Conservation (phyloP, 306 rosid genomes). For the Lithocarpus polystachyus region DNA sequence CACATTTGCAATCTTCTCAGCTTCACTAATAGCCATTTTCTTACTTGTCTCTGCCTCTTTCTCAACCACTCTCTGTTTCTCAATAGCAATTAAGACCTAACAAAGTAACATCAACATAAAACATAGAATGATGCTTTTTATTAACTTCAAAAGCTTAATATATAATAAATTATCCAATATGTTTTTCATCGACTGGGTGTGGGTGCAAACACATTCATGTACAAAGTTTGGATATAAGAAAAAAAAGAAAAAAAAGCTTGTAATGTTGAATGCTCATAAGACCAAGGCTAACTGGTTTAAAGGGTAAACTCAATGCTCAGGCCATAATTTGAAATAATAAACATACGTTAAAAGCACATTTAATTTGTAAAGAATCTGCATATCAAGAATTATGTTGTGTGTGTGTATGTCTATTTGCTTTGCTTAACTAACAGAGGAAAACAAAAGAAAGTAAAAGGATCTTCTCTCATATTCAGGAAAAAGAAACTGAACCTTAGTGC, state of each 20-base stretch:
- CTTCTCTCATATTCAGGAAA: slow-evolving; percentile 12
- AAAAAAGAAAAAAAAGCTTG: neutral
- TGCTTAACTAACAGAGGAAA: neutral
- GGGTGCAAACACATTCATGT: neutral
- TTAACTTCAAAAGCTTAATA: neutral
- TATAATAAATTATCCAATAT: neutral
- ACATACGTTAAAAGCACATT: neutral
- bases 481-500: slow-evolving; percentile 72
- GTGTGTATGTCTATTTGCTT: neutral
- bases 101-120: neutral
- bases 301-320: neutral
- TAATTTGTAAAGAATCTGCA: no score
- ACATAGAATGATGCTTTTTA: neutral
- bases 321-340: neutral
- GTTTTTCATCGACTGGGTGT: no score
- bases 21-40: slow-evolving; percentile 96
- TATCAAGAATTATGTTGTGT: neutral
- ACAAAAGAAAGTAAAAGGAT: neutral
- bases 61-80: slow-evolving; percentile 76
- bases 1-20: slow-evolving; percentile 89
- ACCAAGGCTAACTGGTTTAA: neutral
- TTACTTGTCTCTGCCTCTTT: slow-evolving; percentile 81
- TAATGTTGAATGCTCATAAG: no score
- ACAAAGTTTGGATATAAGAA: neutral
- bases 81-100: slow-evolving; percentile 68